Percentiles rank a stretch among this genome's conserved stretches.
Evolutionary conservation across 2,329 filamentous ascomycete species (phyloP).

Genomic region (Chaetomium sp.): DNA sequence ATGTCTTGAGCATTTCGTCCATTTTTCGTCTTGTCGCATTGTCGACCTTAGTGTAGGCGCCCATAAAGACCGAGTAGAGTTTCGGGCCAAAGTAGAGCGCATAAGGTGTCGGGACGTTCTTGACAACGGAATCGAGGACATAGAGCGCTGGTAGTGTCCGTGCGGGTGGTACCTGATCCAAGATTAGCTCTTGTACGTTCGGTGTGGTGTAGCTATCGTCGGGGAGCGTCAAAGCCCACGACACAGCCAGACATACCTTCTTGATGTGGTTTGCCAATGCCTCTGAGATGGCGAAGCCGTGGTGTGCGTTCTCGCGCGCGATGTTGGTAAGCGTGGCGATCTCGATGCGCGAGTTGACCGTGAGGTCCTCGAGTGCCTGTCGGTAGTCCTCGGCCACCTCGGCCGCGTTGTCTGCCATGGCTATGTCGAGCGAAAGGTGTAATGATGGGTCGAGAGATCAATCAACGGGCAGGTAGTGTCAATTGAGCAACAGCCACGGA

Average conservation of each 20-base stretch:
- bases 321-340: slow-evolving; percentile 98
- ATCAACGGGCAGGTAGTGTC: slow-evolving; percentile 10
- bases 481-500: slow-evolving; percentile 8
- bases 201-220: not conserved
- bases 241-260: slow-evolving; percentile 69
- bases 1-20: slow-evolving; percentile 96
- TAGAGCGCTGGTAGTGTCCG: slow-evolving; percentile 96
- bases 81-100: slow-evolving; percentile 92
- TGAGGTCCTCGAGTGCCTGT: slow-evolving; percentile 88
- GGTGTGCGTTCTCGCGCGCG: slow-evolving; percentile 94
- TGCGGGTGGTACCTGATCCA: slow-evolving; percentile 72
- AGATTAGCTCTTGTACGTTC: slow-evolving; percentile 33
- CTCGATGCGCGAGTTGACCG: slow-evolving; percentile 87
- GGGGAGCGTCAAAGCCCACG: not conserved
- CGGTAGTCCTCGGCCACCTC: slow-evolving; percentile 96
- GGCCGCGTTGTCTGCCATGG: slow-evolving; percentile 61
- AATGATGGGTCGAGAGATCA: not conserved
- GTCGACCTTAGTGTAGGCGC: slow-evolving; percentile 89
- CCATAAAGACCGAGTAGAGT: slow-evolving; percentile 94
- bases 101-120: slow-evolving; percentile 97
- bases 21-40: slow-evolving; percentile 81
- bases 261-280: slow-evolving; percentile 91
- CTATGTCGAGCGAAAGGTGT: slow-evolving; percentile 39
- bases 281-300: slow-evolving; percentile 89
- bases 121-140: slow-evolving; percentile 96